These are phyloP conservation scores for Mortierella sp. DNA, from an alignment of 371 early-diverging fungal genomes.

Conservation along the genomic window DNA sequence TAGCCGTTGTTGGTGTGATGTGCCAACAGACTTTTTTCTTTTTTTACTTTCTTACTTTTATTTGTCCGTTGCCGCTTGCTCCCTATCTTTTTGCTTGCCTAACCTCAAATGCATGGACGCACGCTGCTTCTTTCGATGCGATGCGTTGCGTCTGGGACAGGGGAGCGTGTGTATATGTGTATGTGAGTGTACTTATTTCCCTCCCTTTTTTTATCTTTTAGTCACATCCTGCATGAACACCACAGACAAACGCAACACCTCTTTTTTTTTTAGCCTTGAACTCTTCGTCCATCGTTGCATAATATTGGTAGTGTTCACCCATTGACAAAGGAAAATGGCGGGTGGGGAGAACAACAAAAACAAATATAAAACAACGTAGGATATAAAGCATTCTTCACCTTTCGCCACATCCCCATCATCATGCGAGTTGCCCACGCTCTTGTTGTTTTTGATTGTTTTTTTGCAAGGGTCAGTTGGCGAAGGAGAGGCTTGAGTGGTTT, in stretches of 20 bases:
- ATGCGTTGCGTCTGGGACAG: neutral
- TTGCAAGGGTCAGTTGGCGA: neutral
- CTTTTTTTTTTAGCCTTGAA: neutral
- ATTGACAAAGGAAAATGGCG: slow-evolving; percentile 2
- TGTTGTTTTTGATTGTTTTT: neutral
- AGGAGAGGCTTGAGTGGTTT: neutral
- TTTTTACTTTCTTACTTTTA: neutral
- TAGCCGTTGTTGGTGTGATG: neutral
- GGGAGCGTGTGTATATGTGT: neutral
- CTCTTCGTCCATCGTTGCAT: neutral
- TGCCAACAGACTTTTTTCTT: neutral
- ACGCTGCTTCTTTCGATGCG: neutral
- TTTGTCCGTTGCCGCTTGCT: neutral
- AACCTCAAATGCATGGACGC: slow-evolving; percentile 9
- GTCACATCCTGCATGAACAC: slow-evolving; percentile 1
- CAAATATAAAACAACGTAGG: neutral
- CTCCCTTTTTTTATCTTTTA: neutral
- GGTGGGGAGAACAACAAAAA: neutral
- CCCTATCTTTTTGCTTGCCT: slow-evolving; percentile 8
- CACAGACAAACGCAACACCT: neutral
- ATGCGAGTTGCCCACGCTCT: neutral
- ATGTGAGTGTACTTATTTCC: neutral
- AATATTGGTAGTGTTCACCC: neutral
- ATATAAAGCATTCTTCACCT: neutral
- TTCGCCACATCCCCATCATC: neutral